Evolutionary conservation across 805 yeast genomes (phyloP).

Genomic region (Saturnispora gosingensis): DNA sequence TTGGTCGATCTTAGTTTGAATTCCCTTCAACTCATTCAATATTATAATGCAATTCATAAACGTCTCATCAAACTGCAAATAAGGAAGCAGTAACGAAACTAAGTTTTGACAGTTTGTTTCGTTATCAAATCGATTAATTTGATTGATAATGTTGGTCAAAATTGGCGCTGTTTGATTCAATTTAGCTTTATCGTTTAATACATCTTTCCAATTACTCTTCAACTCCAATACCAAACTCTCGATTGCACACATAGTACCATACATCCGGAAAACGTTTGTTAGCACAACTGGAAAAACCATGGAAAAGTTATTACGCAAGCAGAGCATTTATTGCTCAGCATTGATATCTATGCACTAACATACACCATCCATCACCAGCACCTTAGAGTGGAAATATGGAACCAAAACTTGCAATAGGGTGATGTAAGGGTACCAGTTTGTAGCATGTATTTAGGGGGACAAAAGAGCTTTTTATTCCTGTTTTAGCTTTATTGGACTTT

Average conservation of each 20-base stretch:
- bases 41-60: constrained; percentile 6
- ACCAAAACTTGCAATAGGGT: too few relatives aligned
- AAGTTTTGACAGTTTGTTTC: constrained; percentile 1
- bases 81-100: constrained; percentile 4
- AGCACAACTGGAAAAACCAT: background rate
- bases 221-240: background rate
- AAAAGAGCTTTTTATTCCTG: too few relatives aligned
- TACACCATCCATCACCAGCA: too few relatives aligned
- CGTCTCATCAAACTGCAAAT: constrained; percentile 6
- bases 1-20: constrained; percentile 15
- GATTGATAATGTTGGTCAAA: background rate
- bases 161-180: background rate
- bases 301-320: background rate
- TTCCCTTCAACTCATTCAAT: background rate
- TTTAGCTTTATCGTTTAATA: background rate
- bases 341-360: background rate
- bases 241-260: background rate
- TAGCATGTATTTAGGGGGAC: too few relatives aligned
- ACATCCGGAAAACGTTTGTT: background rate
- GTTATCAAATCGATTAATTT: background rate
- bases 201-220: background rate
- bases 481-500: too few relatives aligned
- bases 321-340: background rate
- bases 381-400: too few relatives aligned
- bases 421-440: too few relatives aligned